Evolutionary conservation across 805 yeast species (phyloP), one percentile per base, ranked within the genome.

Genomic region (Yamadazyma insecticola): DNA sequence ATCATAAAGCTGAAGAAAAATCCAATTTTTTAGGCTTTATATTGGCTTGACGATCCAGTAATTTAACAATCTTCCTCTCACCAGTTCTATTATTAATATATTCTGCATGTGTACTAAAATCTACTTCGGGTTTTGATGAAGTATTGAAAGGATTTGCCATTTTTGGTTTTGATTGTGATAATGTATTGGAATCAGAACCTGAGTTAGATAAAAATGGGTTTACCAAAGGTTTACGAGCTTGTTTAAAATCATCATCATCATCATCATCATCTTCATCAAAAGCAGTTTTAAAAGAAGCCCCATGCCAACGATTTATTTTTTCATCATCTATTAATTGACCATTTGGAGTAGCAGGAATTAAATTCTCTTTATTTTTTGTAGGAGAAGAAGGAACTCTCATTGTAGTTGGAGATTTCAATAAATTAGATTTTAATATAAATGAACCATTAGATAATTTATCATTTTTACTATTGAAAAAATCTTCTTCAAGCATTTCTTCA

Each of bases 11-110:
- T 4, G 36, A 24, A 12, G 36, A 24, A 22, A 41, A 41, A 26
- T 57, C 60, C 41, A 64, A 51, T 38, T 56, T 63, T 42, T 51
- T 60, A 1, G 72, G 72, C 40, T 55, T 57, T 25, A 62, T 51
- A 29, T 44, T 48, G 36, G 44, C 48, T 40, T 64, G 67, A n/a
- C 50, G 44, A 9, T 48, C 51, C 32, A 57, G 48, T 25, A 65
- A 47, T 28, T 52, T 49, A 29, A 55, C 56, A 19, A 63, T 46
- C 21, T 50, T 45, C 19, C 48, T 49, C 26, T 58, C 57, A 3
- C 70, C 70, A 1, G 69, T 63, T 32, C 51, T 57, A 36, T 57
- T 53, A 43, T 64, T 59, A 13, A 63, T 33, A 12, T 41, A 44
- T 30, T 53, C 61, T 34, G 48, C 45, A 30, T 55, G 58, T 1